phyloP scores from a whole-genome alignment of 495 filamentous ascomycete genomes.

The Penicillium canariense region DNA sequence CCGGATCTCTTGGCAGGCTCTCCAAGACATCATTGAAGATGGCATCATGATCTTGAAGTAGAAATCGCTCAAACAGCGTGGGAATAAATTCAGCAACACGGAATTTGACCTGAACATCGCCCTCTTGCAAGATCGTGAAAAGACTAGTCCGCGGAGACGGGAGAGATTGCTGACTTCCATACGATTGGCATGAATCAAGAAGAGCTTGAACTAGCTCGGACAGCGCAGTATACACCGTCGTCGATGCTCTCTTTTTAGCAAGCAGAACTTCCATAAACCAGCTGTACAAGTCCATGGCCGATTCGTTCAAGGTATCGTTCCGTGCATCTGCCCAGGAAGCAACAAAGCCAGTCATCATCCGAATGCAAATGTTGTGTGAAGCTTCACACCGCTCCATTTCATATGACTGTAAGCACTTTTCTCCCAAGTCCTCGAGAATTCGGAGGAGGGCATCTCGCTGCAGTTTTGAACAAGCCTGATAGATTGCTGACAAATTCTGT shows the following conservation, averaged over 20 bases:
- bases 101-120: constrained; percentile 72
- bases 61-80: constrained; percentile 73
- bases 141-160: constrained; percentile 73
- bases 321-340: constrained; percentile 59
- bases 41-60: constrained; percentile 74
- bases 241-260: constrained; percentile 61
- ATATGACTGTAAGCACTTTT: constrained; percentile 60
- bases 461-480: constrained; percentile 31
- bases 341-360: constrained; percentile 64
- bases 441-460: constrained; percentile 35
- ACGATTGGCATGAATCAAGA: constrained; percentile 61
- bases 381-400: constrained; percentile 75
- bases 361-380: constrained; percentile 64
- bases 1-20: constrained; percentile 66
- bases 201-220: constrained; percentile 65
- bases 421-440: constrained; percentile 53
- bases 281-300: constrained; percentile 71
- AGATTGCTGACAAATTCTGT: constrained; percentile 48
- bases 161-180: constrained; percentile 52
- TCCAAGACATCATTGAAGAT: constrained; percentile 76
- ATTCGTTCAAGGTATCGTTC: constrained; percentile 54
- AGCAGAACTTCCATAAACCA: constrained; percentile 70
- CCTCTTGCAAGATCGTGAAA: constrained; percentile 64
- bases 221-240: constrained; percentile 63
- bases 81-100: constrained; percentile 65